A percentile compares a stretch with the other conserved stretches of the same genome.
Evolutionary conservation across 345 rosid genomes (phyloP).

Genomic region (Carallia pectinifolia): DNA sequence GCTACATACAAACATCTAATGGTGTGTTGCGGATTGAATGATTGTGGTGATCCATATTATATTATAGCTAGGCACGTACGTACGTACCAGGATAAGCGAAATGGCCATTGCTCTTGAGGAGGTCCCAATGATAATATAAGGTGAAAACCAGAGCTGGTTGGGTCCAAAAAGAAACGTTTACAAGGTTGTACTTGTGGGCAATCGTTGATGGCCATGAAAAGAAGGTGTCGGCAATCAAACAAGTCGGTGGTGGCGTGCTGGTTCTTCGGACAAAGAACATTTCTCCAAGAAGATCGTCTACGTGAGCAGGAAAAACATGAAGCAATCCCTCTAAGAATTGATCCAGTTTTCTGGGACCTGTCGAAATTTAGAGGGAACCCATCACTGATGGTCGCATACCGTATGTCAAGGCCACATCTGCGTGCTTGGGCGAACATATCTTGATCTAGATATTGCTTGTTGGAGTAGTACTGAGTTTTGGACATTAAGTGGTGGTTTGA

Average conservation of each 20-base stretch:
- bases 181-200: conserved; percentile 42
- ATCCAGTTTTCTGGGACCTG: conserved; percentile 61
- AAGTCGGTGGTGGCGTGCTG: conserved; percentile 4
- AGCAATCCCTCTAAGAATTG: conserved; percentile 52
- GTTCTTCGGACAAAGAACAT: conserved; percentile 1
- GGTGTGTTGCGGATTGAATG: no score
- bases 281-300: conserved; percentile 37
- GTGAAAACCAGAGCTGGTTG: conserved; percentile 59
- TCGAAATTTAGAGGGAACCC: conserved; percentile 57
- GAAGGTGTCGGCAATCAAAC: conserved; percentile 62
- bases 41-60: no score
- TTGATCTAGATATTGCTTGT: background rate
- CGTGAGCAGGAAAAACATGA: conserved; percentile 55
- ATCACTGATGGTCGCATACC: conserved; percentile 50
- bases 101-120: conserved; percentile 52
- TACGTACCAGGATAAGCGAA: conserved; percentile 44
- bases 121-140: conserved; percentile 53
- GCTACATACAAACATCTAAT: no score
- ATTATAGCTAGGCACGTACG: no score
- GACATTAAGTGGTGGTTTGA: conserved; percentile 50
- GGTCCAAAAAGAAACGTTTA: conserved; percentile 66
- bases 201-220: conserved; percentile 64
- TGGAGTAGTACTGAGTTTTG: conserved; percentile 16
- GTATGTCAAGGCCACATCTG: conserved; percentile 40
- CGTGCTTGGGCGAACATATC: conserved; percentile 45